Evolutionary conservation across 83 land plant genomes (phyloP), one percentile per base, ranked within the genome.

Genomic region (Diphasiastrum complanatum): DNA sequence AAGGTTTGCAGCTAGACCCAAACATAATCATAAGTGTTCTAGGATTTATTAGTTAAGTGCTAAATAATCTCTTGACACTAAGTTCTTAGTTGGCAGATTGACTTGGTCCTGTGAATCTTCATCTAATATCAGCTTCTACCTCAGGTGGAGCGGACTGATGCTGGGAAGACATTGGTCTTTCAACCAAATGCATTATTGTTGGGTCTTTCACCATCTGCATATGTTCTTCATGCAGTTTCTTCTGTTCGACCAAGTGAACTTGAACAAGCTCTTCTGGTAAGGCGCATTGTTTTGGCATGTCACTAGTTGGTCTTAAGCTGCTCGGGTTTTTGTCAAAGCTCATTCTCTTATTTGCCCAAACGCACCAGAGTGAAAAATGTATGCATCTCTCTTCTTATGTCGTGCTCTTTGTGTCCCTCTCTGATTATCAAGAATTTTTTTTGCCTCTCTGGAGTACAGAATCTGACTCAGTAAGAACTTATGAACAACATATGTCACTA

Each of bases 201-300:
- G 51, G 97, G 96, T 37, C 84, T 79, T 47, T 78, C 92, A 47
- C 97, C 99, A 45, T 76, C 89, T 60, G 83, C 86, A 31, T 86
- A 78, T 72, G 97, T 95, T 59, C 84, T 95, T 18, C 92, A 76
- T 27, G 68, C 89, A 29, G 45, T 95, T 23, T 75, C 86, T 20
- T 71, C 65, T 76, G 97, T 95, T 48, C 86, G 83, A 27, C 69
- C 89, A 29, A 95, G 84, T 81, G 96, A 89, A 63, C 64, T 95
- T 47, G 99, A 89, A 72, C 97, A 89, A 59, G 80, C 99, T 8
- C 76, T 95, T 33, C 68, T 95, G 89, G 99, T 95, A 82, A 14
- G 78, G 25, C 18, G 2, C 30, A 14, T 6, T 5, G 28, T 36
- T 65, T 55, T 40, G 19, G n/a, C n/a, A 49, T 16, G 45, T 10